Evolutionary conservation across 2,329 filamentous ascomycete genomes (phyloP).

Genomic region (Zymoseptoria pseudotritici): DNA sequence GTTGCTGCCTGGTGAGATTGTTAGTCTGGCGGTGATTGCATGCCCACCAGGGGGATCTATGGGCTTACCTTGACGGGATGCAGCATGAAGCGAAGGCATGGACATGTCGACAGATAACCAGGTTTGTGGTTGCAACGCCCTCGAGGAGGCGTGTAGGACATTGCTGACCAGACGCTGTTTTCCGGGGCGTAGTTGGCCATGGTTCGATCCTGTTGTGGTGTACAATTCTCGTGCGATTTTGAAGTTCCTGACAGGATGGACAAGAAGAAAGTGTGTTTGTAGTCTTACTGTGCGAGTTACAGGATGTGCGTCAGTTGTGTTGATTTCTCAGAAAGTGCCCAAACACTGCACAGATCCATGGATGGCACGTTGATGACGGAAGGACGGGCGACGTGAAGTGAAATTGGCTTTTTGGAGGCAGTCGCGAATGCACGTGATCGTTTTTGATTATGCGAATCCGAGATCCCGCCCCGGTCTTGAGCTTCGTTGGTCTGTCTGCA

Average conservation of each 20-base stretch:
- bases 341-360: neutral
- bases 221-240: neutral
- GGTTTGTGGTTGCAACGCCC: slow-evolving; percentile 46
- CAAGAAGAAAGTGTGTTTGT: neutral
- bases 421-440: neutral
- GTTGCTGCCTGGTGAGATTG: slow-evolving; percentile 34
- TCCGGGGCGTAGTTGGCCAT: slow-evolving; percentile 25
- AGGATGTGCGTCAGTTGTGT: neutral
- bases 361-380: neutral
- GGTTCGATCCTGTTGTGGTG: neutral
- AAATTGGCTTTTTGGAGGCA: neutral
- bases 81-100: slow-evolving; percentile 51
- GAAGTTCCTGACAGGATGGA: neutral
- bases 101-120: slow-evolving; percentile 41
- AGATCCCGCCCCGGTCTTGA: neutral
- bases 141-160: slow-evolving; percentile 45
- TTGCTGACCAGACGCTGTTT: slow-evolving; percentile 44
- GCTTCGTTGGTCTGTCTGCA: neutral
- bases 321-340: neutral
- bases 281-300: neutral
- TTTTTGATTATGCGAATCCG: neutral
- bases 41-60: neutral
- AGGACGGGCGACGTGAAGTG: neutral
- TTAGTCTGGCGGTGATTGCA: neutral
- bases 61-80: slow-evolving; percentile 46